phyloP scores from a whole-genome alignment of 345 rosid species.

The Camelina hispida region DNA sequence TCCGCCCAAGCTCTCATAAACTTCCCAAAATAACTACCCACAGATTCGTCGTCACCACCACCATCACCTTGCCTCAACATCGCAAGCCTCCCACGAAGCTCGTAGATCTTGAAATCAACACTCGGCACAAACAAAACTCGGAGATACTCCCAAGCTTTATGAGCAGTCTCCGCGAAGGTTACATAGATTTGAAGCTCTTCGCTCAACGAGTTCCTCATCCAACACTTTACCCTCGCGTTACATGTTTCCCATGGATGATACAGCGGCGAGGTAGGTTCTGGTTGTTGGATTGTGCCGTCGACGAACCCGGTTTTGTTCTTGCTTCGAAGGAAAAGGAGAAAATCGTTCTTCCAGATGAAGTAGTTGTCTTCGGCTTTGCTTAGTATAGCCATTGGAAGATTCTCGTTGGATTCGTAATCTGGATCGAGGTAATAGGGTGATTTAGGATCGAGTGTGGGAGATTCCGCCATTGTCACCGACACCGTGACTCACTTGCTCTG shows the following conservation, averaged over 20 bases:
- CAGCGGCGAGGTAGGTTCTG: background rate
- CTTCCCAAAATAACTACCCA: background rate
- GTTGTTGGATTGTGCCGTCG: background rate
- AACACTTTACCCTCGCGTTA: background rate
- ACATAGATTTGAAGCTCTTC: background rate
- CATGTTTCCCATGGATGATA: background rate
- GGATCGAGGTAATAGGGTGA: background rate
- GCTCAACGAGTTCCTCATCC: constrained; percentile 5
- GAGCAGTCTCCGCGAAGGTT: background rate
- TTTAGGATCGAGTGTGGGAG: background rate
- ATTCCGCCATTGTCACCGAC: constrained; percentile 1
- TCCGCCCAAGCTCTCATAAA: constrained; percentile 5
- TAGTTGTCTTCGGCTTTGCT: constrained; percentile 7
- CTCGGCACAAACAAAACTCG: background rate
- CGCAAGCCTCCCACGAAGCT: constrained; percentile 20
- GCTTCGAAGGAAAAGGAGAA: background rate
- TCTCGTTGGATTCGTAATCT: background rate
- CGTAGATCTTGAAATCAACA: background rate
- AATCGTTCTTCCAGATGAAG: constrained; percentile 8
- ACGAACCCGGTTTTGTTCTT: too few relatives aligned
- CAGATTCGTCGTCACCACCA: background rate
- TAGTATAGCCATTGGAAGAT: background rate
- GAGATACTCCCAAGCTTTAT: constrained; percentile 6
- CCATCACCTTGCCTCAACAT: constrained; percentile 6
- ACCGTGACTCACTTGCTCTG: background rate